These are phyloP conservation scores for Beauveria sp. DNA, from an alignment of 2,329 filamentous ascomycete genomes.

Conservation along the genomic window DNA sequence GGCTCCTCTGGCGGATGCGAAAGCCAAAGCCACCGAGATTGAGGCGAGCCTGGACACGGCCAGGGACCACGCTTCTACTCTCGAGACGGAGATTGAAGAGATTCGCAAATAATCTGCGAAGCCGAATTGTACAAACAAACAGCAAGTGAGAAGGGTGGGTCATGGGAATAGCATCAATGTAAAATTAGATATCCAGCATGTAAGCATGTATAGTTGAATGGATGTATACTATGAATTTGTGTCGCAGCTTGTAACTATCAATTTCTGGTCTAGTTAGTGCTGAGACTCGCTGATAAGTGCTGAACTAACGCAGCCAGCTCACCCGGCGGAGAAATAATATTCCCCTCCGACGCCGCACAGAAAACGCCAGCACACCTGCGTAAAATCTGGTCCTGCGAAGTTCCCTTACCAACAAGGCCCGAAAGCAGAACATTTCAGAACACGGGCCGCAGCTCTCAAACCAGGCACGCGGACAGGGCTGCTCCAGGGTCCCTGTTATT, in stretches of 20 bases:
- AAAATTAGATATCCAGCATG: slow-evolving; percentile 6
- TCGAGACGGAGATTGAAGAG: slow-evolving; percentile 4
- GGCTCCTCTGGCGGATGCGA: background rate
- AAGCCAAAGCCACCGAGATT: slow-evolving; percentile 12
- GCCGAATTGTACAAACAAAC: background rate
- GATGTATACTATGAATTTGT: background rate
- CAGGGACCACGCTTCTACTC: background rate
- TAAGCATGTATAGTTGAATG: slow-evolving; percentile 5
- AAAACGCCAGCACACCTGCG: slow-evolving; percentile 2
- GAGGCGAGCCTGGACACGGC: slow-evolving; percentile 2
- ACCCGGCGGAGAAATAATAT: background rate
- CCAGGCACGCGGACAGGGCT: background rate
- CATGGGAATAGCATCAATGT: background rate
- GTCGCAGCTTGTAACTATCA: background rate
- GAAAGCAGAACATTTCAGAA: slow-evolving; percentile 10
- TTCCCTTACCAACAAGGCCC: slow-evolving; percentile 3
- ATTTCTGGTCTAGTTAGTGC: background rate
- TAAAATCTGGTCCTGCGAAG: slow-evolving; percentile 11
- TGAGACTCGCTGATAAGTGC: background rate
- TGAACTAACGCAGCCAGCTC: no score
- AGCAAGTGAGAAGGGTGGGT: background rate
- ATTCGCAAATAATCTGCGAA: background rate
- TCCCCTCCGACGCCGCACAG: background rate
- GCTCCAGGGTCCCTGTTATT: background rate
- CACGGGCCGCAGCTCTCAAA: slow-evolving; percentile 10